Percentiles rank a stretch among this genome's conserved stretches.
Evolutionary conservation across 805 yeast species (phyloP).

Genomic region (Candida anglica): DNA sequence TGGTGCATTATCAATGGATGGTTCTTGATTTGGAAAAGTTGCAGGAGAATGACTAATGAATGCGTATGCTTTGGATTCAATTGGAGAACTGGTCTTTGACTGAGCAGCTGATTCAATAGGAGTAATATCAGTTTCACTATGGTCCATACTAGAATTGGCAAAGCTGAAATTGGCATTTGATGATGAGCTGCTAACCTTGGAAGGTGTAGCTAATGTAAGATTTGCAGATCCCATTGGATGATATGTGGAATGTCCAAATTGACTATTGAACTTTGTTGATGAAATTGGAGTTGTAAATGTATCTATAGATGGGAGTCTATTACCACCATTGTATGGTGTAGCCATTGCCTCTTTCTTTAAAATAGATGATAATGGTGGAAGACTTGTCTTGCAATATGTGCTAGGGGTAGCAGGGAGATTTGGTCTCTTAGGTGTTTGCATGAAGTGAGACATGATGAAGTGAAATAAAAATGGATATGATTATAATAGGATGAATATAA

Average conservation of each 20-base stretch:
- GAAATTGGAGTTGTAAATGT: slow-evolving; percentile 17
- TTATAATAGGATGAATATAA: not conserved
- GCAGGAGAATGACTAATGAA: slow-evolving; percentile 92
- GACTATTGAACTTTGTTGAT: slow-evolving; percentile 5
- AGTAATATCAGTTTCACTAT: slow-evolving; percentile 9
- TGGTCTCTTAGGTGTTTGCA: slow-evolving; percentile 35
- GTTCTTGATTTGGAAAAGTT: slow-evolving; percentile 80
- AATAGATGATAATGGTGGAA: slow-evolving; percentile 40
- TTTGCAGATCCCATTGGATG: slow-evolving; percentile 3
- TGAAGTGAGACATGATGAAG: slow-evolving; percentile 4
- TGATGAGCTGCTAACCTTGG: slow-evolving; percentile 1
- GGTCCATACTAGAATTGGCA: slow-evolving; percentile 5
- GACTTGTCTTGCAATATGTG: slow-evolving; percentile 19
- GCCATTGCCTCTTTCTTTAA: slow-evolving; percentile 11
- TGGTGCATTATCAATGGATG: slow-evolving; percentile 84
- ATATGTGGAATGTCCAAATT: slow-evolving; percentile 7
- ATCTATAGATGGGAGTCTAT: slow-evolving; percentile 24
- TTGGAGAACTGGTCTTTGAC: slow-evolving; percentile 8
- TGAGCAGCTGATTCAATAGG: slow-evolving; percentile 3
- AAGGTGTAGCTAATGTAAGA: slow-evolving; percentile 6
- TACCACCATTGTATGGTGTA: slow-evolving; percentile 1
- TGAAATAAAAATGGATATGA: slow-evolving; percentile 1
- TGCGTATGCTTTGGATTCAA: slow-evolving; percentile 52
- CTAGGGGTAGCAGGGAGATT: slow-evolving; percentile 18
- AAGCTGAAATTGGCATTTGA: slow-evolving; percentile 4